Evolutionary conservation across 1,284 basidiomycete genomes (phyloP).

Genomic region (Puccinia horiana): DNA sequence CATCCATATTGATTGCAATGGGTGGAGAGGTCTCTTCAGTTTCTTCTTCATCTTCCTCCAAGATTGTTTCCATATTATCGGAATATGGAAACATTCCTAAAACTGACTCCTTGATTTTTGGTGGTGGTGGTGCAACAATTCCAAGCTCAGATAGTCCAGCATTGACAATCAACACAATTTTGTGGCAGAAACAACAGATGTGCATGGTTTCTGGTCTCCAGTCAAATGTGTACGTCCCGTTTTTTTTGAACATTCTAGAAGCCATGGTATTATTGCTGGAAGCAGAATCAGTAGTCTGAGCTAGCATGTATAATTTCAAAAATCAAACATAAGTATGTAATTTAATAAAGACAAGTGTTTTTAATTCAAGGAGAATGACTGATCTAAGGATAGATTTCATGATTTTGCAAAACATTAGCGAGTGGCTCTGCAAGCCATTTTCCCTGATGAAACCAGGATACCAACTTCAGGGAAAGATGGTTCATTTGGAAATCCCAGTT

Average conservation of each 20-base stretch:
- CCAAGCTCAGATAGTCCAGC: not conserved
- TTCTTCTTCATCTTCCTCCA: slow-evolving; percentile 21
- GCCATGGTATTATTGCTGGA: not conserved
- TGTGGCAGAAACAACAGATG: slow-evolving; percentile 22
- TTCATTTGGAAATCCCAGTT: slow-evolving; percentile 14
- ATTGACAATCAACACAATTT: slow-evolving; percentile 10
- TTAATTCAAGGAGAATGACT: not conserved
- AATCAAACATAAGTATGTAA: not conserved
- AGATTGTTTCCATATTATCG: not conserved
- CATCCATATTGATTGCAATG: not conserved
- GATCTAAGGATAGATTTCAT: slow-evolving; percentile 3
- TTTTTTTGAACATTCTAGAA: not conserved
- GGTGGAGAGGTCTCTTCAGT: not conserved
- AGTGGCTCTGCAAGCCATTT: slow-evolving; percentile 42
- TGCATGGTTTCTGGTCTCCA: slow-evolving; percentile 9
- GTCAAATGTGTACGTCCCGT: not conserved
- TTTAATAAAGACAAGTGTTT: not conserved
- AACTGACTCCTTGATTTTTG: not conserved
- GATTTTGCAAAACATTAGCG: slow-evolving; percentile 10
- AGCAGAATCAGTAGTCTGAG: not conserved
- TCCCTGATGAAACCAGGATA: too few relatives aligned
- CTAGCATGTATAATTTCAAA: not conserved
- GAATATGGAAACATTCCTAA: not conserved
- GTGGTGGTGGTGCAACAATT: not conserved
- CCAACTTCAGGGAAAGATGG: slow-evolving; percentile 17